Evolutionary conservation across 208 protist genomes (phyloP), one percentile per base, ranked within the genome.

Genomic region (Phytomonas sp.): DNA sequence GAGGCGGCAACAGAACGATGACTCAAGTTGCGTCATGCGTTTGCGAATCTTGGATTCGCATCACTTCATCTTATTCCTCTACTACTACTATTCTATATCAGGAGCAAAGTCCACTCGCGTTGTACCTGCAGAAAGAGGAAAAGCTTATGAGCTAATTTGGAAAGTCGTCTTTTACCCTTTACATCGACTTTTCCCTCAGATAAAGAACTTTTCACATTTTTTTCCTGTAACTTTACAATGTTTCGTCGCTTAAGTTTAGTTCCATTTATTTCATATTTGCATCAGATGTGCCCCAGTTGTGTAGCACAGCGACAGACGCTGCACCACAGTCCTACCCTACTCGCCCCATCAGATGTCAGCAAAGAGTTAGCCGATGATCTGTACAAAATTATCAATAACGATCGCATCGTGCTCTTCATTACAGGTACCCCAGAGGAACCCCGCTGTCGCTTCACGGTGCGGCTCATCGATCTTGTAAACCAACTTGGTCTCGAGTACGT

Each of bases 331-430:
- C 34, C 37, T 17, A 9, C 66, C 34, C 62, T 34, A 66, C 70
- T 71, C 33, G 72, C 84, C 1, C 81, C 89, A 9, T 67, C 72
- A 0, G 80, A 90, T 43, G 77, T 95, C 28, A 23, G 61, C 17
- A 69, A 60, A n/a, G 83, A 80, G 15, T 72, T 97, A 26, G 83
- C 91, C 11, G 72, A 73, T 11, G 73, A 85, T 37, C 80, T 97
- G 29, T 69, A 84, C 7, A 56, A 64, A 17, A 87, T 97, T 63
- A 95, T 96, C 61, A 36, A 82, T 3, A 73, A 83, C 65, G 81
- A 91, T 69, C 80, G 83, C 37, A 37, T 97, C 7, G 88, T 98
- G 36, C 60, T 95, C 9, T 97, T 98, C 69, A 84, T 98, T 59
- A 98, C 94, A 0, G 95, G 95, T 29, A 92, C 84, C 1, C 92